These are phyloP conservation scores for Lactifluus echinatus DNA, from an alignment of 768 basidiomycete genomes.

Conservation along the genomic window DNA sequence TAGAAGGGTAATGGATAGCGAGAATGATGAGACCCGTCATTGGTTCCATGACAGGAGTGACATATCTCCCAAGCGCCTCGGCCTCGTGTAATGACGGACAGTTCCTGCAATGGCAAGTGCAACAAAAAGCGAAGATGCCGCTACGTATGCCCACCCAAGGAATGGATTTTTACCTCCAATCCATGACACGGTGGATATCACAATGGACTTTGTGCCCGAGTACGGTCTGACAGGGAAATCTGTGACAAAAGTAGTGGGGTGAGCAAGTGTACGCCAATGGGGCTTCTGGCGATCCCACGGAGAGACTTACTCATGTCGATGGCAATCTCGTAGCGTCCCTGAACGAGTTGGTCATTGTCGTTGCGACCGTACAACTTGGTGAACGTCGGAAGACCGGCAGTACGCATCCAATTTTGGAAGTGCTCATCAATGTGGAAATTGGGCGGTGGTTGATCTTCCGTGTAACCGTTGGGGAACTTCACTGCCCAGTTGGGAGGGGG, in stretches of 20 bases:
- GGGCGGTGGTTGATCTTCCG: constrained; percentile 52
- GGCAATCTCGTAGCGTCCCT: constrained; percentile 67
- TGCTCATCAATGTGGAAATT: constrained; percentile 74
- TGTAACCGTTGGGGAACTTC: constrained; percentile 71
- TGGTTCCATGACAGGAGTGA: constrained; percentile 79
- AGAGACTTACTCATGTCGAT: constrained; percentile 70
- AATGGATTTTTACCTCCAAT: constrained; percentile 98
- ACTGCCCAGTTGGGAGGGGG: constrained; percentile 91
- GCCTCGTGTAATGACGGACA: constrained; percentile 87
- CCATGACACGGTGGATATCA: constrained; percentile 97
- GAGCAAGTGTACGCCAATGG: neutral
- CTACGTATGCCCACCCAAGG: constrained; percentile 97
- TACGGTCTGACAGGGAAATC: constrained; percentile 91
- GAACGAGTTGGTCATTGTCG: constrained; percentile 59
- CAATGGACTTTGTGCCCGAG: constrained; percentile 92
- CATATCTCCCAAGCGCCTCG: constrained; percentile 87
- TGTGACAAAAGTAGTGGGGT: constrained; percentile 11
- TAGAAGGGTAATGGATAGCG: neutral
- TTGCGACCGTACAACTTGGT: constrained; percentile 92
- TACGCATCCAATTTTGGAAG: constrained; percentile 99
- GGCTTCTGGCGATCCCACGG: neutral
- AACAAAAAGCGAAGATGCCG: constrained; percentile 78
- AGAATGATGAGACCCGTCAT: constrained; percentile 24
- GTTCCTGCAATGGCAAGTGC: constrained; percentile 81
- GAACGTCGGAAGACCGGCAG: constrained; percentile 93